Conservation (phyloP, 2,329 filamentous ascomycete species). For the Venturia nashicola region DNA sequence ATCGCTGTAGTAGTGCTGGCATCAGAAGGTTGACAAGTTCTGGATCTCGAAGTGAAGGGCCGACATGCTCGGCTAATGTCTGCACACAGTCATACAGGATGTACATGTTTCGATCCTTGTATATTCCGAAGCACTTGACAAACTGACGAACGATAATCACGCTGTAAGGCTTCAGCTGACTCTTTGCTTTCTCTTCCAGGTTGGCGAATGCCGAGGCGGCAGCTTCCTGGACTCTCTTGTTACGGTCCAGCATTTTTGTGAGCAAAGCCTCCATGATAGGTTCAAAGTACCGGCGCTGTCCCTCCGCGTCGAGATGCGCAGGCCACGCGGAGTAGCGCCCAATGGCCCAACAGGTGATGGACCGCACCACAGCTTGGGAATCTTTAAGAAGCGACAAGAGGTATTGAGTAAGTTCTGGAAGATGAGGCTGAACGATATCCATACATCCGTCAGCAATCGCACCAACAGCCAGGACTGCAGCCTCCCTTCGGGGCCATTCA, state of each 20-base stretch:
- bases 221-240: constrained; percentile 96
- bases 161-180: constrained; percentile 71
- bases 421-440: constrained; percentile 75
- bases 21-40: constrained; percentile 78
- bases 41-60: constrained; percentile 64
- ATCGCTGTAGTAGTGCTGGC: constrained; percentile 81
- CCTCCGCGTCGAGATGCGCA: constrained; percentile 54
- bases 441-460: constrained; percentile 94
- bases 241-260: constrained; percentile 86
- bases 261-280: constrained; percentile 96
- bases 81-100: constrained; percentile 98
- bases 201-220: constrained; percentile 93
- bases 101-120: constrained; percentile 99
- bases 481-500: constrained; percentile 88
- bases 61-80: constrained; percentile 86
- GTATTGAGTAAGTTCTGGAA: constrained; percentile 83
- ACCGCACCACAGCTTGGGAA: constrained; percentile 75
- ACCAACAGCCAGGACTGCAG: constrained; percentile 84
- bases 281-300: constrained; percentile 72
- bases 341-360: constrained; percentile 97
- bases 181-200: constrained; percentile 84
- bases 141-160: constrained; percentile 85
- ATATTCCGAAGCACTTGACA: constrained; percentile 80
- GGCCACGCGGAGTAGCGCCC: constrained; percentile 92
- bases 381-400: constrained; percentile 78